Evolutionary conservation across 2,329 filamentous ascomycete genomes (phyloP), one percentile per base, ranked within the genome.

Genomic region (Xylariaceae sp.): DNA sequence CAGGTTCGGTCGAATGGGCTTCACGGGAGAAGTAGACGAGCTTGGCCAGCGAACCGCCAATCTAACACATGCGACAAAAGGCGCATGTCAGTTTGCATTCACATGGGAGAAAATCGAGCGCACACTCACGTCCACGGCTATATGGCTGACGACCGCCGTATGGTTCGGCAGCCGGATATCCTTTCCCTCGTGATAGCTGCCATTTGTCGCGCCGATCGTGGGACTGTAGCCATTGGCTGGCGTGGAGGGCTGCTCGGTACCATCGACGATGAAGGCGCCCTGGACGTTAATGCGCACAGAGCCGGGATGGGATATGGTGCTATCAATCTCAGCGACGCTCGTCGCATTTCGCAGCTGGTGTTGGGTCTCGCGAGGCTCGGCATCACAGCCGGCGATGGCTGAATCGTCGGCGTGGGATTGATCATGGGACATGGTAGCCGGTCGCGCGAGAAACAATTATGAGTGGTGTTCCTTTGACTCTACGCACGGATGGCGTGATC

Each of bases 161-260:
- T 99, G 94, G 74, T 97, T 94, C 34, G 94, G 94, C 61, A 99
- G 79, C n/a, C 94, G 83, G 68, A 99, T 99, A 72, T 97, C 94
- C 71, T 90, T 92, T 59, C 90, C 92, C 73, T 95, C 90, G 73
- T 83, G 73, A 68, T 81, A 74, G 66, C 78, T 73, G 45, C 65
- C 64, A 56, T 65, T 69, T 15, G 49, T 50, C 15, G 64, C 63
- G 30, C 54, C 57, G 15, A 75, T 75, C 54, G 10, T 51, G 23
- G 49, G 49, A n/a, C 76, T 75, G 50, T 66, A 66, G 23, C 67
- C 67, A 39, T 75, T 72, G 35, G 77, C 76, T 58, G 84, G 77
- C 53, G 81, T 84, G 17, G 74, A 74, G 2, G 82, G 79, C 66
- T 67, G 63, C n/a, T 90, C 88, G 63, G 93, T 88, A n/a, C 62